Evolutionary conservation across 805 yeast species (phyloP), one percentile per base, ranked within the genome.

Genomic region (Tetrapisispora taiwanensis): DNA sequence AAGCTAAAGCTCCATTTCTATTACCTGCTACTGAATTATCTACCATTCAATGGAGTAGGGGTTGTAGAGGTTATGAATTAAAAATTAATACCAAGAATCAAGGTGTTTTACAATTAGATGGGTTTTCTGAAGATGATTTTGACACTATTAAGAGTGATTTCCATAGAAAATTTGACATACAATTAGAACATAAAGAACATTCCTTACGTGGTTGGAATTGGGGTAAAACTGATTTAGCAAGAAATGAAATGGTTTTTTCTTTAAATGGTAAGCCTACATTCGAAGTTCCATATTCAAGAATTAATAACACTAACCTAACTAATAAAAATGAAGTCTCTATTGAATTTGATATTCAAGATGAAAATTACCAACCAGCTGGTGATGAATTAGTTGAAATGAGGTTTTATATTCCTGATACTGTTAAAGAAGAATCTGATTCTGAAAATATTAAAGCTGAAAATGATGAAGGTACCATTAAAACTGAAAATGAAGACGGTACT

Each of bases 201-300:
- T 84, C 96, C 4, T 69, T 92, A 51, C 78, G 96, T 68, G 99
- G 99, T 28, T 92, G 98, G 98, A 92, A 92, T 66, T 92, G 98
- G 98, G 99, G 99, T 44, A 79, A 82, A 51, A 73, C 90, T 14
- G 95, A 89, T 61, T 76, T 92, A 60, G 95, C 95, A 18, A 77
- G 95, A 62, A 85, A 87, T 54, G 98, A 92, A 63, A 70, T 92
- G 62, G 77, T 86, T 26, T 89, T 92, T 66, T 78, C 80, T 46
- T 80, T 89, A 19, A 84, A 84, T 58, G 87, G 87, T 53, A 81
- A 84, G 56, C 97, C 98, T 3, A 77, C 82, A 12, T 90, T 90
- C 62, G 98, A 92, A 66, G 68, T 92, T 36, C 96, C 97, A 2
- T 92, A 88, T 61, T 56, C 73, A 9, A 78, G 76, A 18, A 83